Conservation (phyloP, 768 basidiomycete genomes). For the Neoboletus brunneissimus region DNA sequence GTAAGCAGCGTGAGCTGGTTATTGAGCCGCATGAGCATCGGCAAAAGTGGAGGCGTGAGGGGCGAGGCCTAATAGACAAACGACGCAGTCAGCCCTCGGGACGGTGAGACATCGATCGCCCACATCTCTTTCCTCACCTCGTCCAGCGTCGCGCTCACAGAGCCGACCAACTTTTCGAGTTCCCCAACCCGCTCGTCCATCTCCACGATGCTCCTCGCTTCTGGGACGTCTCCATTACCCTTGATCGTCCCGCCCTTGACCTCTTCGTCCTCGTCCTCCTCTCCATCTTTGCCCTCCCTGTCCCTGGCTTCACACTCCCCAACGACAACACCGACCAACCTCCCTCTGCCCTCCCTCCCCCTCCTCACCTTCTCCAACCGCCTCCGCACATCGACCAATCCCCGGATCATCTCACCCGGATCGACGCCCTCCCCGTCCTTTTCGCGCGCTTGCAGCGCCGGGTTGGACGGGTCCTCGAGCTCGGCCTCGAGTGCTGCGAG, state of each 20-base stretch:
- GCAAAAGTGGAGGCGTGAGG: slow-evolving; percentile 77
- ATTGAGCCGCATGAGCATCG: slow-evolving; percentile 77
- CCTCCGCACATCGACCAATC: slow-evolving; percentile 70
- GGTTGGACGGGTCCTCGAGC: slow-evolving; percentile 77
- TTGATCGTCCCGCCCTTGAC: background rate
- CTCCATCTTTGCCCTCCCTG: background rate
- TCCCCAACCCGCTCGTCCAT: slow-evolving; percentile 83
- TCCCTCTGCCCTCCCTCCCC: slow-evolving; percentile 62
- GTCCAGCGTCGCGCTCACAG: slow-evolving; percentile 73
- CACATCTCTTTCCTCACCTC: slow-evolving; percentile 49
- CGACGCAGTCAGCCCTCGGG: slow-evolving; percentile 1
- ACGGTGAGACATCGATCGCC: background rate
- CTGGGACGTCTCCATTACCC: slow-evolving; percentile 28
- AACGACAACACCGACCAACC: slow-evolving; percentile 58
- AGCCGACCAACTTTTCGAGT: slow-evolving; percentile 81
- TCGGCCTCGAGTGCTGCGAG: slow-evolving; percentile 77
- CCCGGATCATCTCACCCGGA: slow-evolving; percentile 72
- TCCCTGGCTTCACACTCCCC: slow-evolving; percentile 20
- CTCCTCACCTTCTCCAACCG: slow-evolving; percentile 66
- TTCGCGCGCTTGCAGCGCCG: slow-evolving; percentile 56
- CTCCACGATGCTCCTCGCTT: slow-evolving; percentile 56
- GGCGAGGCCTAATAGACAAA: slow-evolving; percentile 53
- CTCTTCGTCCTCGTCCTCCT: slow-evolving; percentile 1
- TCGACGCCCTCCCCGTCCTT: slow-evolving; percentile 53
- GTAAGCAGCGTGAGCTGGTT: slow-evolving; percentile 85